Percentiles rank a stretch among this genome's conserved stretches.
Evolutionary conservation across 768 basidiomycete species (phyloP).

Genomic region (Auricularia heimuer): DNA sequence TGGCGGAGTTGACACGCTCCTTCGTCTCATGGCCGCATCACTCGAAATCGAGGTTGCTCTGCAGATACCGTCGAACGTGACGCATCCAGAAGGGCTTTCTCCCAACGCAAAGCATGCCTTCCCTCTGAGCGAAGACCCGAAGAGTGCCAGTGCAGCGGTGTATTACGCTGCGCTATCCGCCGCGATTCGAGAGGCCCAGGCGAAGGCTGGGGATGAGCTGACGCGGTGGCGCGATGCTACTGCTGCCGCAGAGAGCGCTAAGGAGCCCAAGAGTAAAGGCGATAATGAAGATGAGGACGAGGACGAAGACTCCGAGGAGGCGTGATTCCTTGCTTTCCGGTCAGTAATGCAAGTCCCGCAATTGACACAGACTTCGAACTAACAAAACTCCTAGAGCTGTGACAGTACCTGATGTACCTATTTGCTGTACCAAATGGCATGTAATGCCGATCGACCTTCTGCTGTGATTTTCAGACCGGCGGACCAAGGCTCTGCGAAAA

Average conservation of each 20-base stretch:
- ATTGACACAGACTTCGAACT: background rate
- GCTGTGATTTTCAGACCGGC: background rate
- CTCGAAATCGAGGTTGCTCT: too few species aligned
- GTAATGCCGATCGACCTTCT: background rate
- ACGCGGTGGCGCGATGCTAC: slow-evolving; percentile 1
- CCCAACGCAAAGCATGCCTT: too few species aligned
- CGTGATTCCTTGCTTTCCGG: background rate
- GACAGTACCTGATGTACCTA: background rate
- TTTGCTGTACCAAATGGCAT: background rate
- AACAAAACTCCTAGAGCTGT: background rate
- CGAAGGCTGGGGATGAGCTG: background rate
- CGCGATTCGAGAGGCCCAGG: background rate
- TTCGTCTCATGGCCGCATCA: too few species aligned
- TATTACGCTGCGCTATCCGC: background rate
- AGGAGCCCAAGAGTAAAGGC: background rate
- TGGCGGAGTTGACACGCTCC: too few species aligned
- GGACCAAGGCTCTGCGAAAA: background rate
- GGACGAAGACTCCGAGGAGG: background rate
- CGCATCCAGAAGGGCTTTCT: too few species aligned
- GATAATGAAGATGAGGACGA: background rate
- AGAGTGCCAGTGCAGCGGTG: too few species aligned
- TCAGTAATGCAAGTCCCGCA: background rate
- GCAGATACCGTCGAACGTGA: too few species aligned
- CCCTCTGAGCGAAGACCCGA: too few species aligned
- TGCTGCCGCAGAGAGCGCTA: background rate